Base-by-base conservation (phyloP, 2,329 filamentous ascomycete genomes). In the Cladosporium sp. region DNA sequence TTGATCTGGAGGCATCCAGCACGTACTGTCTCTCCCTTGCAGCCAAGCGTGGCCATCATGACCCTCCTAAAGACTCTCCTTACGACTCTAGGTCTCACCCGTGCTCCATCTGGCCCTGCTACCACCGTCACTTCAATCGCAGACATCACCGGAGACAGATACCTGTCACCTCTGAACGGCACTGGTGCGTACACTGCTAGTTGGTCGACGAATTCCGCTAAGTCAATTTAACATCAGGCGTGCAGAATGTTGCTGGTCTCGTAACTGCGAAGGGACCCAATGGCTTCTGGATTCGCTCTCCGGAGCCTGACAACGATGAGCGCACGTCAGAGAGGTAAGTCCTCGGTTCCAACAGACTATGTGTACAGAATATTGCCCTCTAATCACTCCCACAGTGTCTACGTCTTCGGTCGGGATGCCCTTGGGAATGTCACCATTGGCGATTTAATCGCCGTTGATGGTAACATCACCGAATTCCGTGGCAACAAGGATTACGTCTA, bases 221-320 rank as follows among this genome's bases (percentile, higher is more conserved):
- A 16, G 3, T 78, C 63, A n/a, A n/a, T 71, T 71, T 20, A 36
- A 4, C 12, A 8, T 1, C 25, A 48, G 45, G 48, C 25, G 39
- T 50, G 12, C 25, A 29, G 40, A 38, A 43, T 19, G 73, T 88
- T 50, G 75, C 76, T 29, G 84, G 84, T 32, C 68, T 86, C 9
- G 75, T 88, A 13, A 84, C 82, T 15, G 84, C 83, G 29, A 82
- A 81, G 60, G 74, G 77, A 0, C 73, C 77, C 12, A 73, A 72
- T 52, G 84, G 84, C 11, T 73, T 88, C 62, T 88, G 77, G 72
- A 70, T 88, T 15, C 78, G 80, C 38, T 84, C 83, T 1, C 77
- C 76, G 0, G 71, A 68, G 29, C 76, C 79, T 1, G 78, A 84
- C 60, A 64, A 72, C 41, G 76, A 83, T 59, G 62, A 69, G 12